These are phyloP conservation scores for Pyronema domesticum DNA, from an alignment of 495 filamentous ascomycete genomes.

Conservation along the genomic window DNA sequence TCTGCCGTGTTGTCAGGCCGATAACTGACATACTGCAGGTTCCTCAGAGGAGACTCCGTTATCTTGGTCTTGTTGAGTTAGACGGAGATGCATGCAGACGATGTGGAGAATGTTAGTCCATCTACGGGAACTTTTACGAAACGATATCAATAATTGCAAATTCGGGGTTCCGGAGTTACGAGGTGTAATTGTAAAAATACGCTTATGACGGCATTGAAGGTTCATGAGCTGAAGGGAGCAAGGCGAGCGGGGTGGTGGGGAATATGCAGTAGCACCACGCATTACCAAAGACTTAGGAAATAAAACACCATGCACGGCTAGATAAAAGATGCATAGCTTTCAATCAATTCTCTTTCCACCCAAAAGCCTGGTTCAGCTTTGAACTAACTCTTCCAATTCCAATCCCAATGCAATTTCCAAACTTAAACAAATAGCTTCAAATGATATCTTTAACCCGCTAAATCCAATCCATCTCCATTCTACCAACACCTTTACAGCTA, in stretches of 20 bases:
- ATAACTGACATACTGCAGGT: slow-evolving; percentile 37
- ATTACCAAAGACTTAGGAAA: too few species aligned
- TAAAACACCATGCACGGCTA: too few species aligned
- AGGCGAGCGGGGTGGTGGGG: not conserved
- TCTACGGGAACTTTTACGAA: not conserved
- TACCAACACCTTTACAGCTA: too few species aligned
- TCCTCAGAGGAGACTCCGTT: slow-evolving; percentile 82
- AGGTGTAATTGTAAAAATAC: not conserved
- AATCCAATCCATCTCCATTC: not conserved
- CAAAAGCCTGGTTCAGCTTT: too few species aligned
- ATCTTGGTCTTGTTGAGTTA: slow-evolving; percentile 82
- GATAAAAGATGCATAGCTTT: too few species aligned
- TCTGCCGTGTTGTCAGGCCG: slow-evolving; percentile 2
- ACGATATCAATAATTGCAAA: not conserved
- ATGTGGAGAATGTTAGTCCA: not conserved
- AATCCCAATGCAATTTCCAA: too few species aligned
- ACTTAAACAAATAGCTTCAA: too few species aligned
- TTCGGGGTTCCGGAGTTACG: not conserved
- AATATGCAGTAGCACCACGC: too few species aligned
- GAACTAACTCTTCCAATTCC: too few species aligned
- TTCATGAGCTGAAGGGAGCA: not conserved
- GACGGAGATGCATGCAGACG: not conserved
- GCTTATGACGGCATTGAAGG: not conserved
- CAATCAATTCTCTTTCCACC: too few species aligned
- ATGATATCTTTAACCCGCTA: not conserved